Evolutionary conservation across 2,329 filamentous ascomycete species (phyloP), one percentile per base, ranked within the genome.

Genomic region (Fusarium graminum): DNA sequence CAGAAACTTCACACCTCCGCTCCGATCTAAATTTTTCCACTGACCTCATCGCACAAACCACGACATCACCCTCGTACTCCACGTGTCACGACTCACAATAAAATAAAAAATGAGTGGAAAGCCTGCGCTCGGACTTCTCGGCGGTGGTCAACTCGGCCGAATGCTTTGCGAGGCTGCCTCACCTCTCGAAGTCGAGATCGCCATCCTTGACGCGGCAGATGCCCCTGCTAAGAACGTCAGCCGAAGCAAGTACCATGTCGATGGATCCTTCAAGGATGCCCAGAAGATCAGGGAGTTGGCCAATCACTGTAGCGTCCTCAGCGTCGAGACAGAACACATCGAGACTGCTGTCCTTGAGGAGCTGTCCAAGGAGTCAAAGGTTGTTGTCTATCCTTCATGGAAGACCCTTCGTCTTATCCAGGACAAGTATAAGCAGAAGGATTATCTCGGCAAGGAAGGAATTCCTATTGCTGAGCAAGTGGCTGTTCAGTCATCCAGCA

Each of bases 311-410:
- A 92, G 97, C 75, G 87, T 97, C 16, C 82, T 97, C 63, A 97
- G 93, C 1, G 92, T 97, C 14, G 94, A 98, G 79, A 97, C 97
- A 67, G 94, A 98, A 82, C 94, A 97, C 79, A 91, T 97, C 59
- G 88, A 97, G 77, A 95, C 93, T n/a, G 84, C 92, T 52, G 90
- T 95, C 25, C 85, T 97, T 6, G 92, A 97, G 78, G 92, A 96
- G 74, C 88, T 97, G 57, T 88, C 87, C 6, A 86, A 86, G 16
- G 81, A 83, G 52, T 88, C 89, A 32, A 87, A 90, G 6, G 65
- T 67, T 12, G 70, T 70, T 28, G 84, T 92, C 3, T 88, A 97
- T 74, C 93, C 94, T 2, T 92, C 89, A 60, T 97, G 92, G 91
- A 87, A 88, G 79, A 97, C 94, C 3, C 85, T 98, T 52, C 87